phyloP scores from a whole-genome alignment of 1,284 basidiomycete species.

The Apiotrichum brassicae region DNA sequence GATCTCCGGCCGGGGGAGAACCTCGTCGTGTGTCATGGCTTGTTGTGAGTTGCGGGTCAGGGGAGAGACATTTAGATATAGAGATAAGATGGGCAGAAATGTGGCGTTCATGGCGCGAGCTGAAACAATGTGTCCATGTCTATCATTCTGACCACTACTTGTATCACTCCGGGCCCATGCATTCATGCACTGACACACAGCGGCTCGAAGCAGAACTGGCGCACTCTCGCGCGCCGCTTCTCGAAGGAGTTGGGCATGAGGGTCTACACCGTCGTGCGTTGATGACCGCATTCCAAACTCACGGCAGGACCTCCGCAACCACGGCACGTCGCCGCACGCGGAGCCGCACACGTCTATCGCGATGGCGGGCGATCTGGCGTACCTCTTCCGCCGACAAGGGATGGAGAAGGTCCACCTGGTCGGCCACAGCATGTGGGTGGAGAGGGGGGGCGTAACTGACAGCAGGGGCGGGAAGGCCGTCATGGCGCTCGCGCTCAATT shows the following conservation, averaged over 20 bases:
- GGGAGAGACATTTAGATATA: neutral
- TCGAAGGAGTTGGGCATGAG: slow-evolving; percentile 47
- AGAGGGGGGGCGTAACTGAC: neutral
- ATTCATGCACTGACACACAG: slow-evolving; percentile 18
- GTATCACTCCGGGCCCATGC: too few species aligned
- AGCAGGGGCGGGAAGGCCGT: slow-evolving; percentile 53
- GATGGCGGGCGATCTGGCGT: slow-evolving; percentile 46
- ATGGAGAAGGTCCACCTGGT: slow-evolving; percentile 48
- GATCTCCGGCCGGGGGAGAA: slow-evolving; percentile 26
- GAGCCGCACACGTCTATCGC: slow-evolving; percentile 49
- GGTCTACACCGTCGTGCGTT: slow-evolving; percentile 50
- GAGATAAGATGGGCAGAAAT: too few species aligned
- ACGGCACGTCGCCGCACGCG: slow-evolving; percentile 52
- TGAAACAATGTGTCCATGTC: too few species aligned
- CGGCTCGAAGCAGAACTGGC: slow-evolving; percentile 56
- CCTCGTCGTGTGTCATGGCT: slow-evolving; percentile 51
- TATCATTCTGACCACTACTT: too few species aligned
- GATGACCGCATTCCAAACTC: neutral
- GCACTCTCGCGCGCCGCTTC: slow-evolving; percentile 50
- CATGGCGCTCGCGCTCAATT: slow-evolving; percentile 51
- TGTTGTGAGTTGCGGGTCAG: slow-evolving; percentile 40
- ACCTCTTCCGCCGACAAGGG: slow-evolving; percentile 45
- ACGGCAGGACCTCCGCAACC: slow-evolving; percentile 52
- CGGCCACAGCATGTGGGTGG: slow-evolving; percentile 53
- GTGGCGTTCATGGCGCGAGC: too few species aligned